Evolutionary conservation across 306 rosid genomes (phyloP).

Genomic region (Citrullus colocynthis): DNA sequence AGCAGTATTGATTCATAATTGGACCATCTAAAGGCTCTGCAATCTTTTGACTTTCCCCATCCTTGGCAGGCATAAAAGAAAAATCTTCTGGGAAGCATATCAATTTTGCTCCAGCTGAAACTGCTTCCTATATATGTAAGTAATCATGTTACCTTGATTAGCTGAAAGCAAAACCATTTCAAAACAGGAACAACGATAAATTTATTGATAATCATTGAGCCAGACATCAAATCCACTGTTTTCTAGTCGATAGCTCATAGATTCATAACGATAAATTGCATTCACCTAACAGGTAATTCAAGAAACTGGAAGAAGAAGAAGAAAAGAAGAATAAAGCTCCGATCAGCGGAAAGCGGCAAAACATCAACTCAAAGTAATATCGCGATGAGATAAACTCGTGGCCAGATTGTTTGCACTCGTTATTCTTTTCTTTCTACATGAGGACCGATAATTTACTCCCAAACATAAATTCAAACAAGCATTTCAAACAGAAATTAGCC

Average conservation of each 20-base stretch:
- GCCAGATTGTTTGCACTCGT: background rate
- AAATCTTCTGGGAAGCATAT: slow-evolving; percentile 81
- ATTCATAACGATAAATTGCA: background rate
- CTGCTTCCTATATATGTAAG: slow-evolving; percentile 62
- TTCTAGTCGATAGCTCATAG: background rate
- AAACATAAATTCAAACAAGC: background rate
- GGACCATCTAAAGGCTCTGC: slow-evolving; percentile 77
- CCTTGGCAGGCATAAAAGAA: slow-evolving; percentile 60
- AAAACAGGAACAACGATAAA: background rate
- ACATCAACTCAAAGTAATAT: background rate
- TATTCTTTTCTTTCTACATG: background rate
- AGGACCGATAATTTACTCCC: background rate
- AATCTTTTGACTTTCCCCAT: slow-evolving; percentile 64
- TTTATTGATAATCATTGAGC: background rate
- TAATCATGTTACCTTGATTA: background rate
- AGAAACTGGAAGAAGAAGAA: background rate
- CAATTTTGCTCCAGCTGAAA: slow-evolving; percentile 73
- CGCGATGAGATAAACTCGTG: background rate
- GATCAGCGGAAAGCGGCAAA: background rate
- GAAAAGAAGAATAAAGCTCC: background rate
- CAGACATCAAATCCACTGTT: background rate
- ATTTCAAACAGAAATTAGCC: background rate
- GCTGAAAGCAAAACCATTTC: background rate
- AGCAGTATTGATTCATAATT: slow-evolving; percentile 55
- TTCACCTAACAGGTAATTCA: background rate